Evolutionary conservation across 2,329 filamentous ascomycete species (phyloP).

Genomic region (Hawksworthiomyces lignivorus): DNA sequence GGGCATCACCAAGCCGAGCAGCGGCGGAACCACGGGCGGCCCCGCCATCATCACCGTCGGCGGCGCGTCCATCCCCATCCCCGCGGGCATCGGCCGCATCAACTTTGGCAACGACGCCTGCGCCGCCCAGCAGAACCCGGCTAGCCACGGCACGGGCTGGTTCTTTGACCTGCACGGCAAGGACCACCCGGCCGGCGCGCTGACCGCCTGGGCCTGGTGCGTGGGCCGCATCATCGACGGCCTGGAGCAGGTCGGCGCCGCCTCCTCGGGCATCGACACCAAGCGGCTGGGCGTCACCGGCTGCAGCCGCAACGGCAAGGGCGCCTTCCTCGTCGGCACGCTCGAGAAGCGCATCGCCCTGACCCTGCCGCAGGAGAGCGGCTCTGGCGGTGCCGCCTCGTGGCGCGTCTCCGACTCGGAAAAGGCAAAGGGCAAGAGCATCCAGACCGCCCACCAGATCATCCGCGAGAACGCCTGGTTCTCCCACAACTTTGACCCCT

Average conservation of each 20-base stretch:
- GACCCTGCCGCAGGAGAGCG: slow-evolving; percentile 52
- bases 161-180: slow-evolving; percentile 51
- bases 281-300: slow-evolving; percentile 45
- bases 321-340: slow-evolving; percentile 49
- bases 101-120: slow-evolving; percentile 49
- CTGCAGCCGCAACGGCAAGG: slow-evolving; percentile 55
- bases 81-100: slow-evolving; percentile 43
- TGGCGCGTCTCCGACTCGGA: slow-evolving; percentile 45
- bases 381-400: slow-evolving; percentile 49
- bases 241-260: slow-evolving; percentile 37
- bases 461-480: slow-evolving; percentile 55
- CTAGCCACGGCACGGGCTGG: slow-evolving; percentile 43
- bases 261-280: slow-evolving; percentile 36
- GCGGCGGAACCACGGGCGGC: slow-evolving; percentile 33
- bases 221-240: slow-evolving; percentile 50
- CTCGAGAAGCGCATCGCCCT: slow-evolving; percentile 48
- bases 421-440: slow-evolving; percentile 42
- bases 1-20: slow-evolving; percentile 29
- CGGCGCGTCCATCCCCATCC: slow-evolving; percentile 43
- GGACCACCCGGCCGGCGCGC: slow-evolving; percentile 42
- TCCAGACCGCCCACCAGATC: slow-evolving; percentile 50
- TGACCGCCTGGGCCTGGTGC: slow-evolving; percentile 54
- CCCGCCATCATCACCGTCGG: slow-evolving; percentile 49
- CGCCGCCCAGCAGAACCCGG: slow-evolving; percentile 34
- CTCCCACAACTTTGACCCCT: slow-evolving; percentile 41